Evolutionary conservation across 2,329 filamentous ascomycete species (phyloP).

Genomic region (Dothideomycetes sp.): DNA sequence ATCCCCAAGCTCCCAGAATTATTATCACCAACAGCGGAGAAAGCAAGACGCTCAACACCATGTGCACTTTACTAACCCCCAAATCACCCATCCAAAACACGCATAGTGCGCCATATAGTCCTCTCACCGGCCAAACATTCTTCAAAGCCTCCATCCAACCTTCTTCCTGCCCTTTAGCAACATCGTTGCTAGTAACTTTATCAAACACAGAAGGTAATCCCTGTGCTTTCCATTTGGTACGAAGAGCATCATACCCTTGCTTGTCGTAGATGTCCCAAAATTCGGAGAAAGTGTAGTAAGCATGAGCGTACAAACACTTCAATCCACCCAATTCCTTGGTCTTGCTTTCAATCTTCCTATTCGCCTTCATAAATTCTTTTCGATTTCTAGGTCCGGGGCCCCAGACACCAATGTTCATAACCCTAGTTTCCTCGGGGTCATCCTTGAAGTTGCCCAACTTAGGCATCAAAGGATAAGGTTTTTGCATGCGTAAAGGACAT

Average conservation of each 20-base stretch:
- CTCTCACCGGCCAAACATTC: conserved; percentile 30
- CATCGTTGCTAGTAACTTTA: conserved; percentile 52
- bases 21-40: conserved; percentile 1
- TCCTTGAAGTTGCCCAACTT: neutral
- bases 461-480: conserved; percentile 10
- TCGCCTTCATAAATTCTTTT: conserved; percentile 56
- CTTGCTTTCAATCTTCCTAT: conserved; percentile 62
- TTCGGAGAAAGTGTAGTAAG: conserved; percentile 66
- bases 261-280: conserved; percentile 59
- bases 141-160: conserved; percentile 24
- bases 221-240: conserved; percentile 53
- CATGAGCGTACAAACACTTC: conserved; percentile 83
- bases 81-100: conserved; percentile 21
- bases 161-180: conserved; percentile 21
- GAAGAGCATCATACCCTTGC: conserved; percentile 52
- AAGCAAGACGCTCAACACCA: neutral
- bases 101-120: conserved; percentile 31
- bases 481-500: conserved; percentile 37
- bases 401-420: conserved; percentile 62
- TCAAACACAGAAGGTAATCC: conserved; percentile 60
- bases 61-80: conserved; percentile 15
- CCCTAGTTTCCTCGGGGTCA: conserved; percentile 17
- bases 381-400: conserved; percentile 56
- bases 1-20: neutral
- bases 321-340: conserved; percentile 61